Conservation (phyloP, 345 rosid genomes). For the Gossypium rotundifolium region DNA sequence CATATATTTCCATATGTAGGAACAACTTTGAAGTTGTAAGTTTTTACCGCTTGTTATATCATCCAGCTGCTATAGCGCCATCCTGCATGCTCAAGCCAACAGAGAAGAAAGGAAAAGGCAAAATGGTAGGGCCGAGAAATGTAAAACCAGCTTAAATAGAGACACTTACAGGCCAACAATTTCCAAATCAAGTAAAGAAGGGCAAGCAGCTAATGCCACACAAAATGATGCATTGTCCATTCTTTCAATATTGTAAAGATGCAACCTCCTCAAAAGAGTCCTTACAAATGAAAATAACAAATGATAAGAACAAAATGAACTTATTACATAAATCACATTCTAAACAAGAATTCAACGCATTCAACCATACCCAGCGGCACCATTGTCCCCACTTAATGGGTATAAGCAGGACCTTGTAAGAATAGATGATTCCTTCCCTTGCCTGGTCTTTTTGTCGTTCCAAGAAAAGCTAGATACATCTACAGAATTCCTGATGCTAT, state of each 20-base stretch:
- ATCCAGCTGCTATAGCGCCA: neutral
- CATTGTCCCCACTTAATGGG: slow-evolving; percentile 46
- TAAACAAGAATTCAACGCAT: slow-evolving; percentile 5
- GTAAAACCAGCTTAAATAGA: slow-evolving; percentile 10
- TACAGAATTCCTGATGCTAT: slow-evolving; percentile 48
- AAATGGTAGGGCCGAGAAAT: neutral
- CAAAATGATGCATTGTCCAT: slow-evolving; percentile 51
- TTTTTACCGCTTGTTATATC: neutral
- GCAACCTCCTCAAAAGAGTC: slow-evolving; percentile 64
- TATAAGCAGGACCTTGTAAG: slow-evolving; percentile 60
- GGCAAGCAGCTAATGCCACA: slow-evolving; percentile 57
- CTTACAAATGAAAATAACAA: slow-evolving; percentile 29
- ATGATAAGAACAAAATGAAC: slow-evolving; percentile 6
- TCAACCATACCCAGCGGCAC: slow-evolving; percentile 50
- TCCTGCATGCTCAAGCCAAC: slow-evolving; percentile 5
- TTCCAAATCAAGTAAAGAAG: slow-evolving; percentile 71
- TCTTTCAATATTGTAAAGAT: slow-evolving; percentile 65
- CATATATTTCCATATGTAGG: slow-evolving; percentile 2
- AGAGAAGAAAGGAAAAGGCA: neutral
- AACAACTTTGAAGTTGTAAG: neutral
- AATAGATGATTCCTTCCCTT: slow-evolving; percentile 64
- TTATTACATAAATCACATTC: neutral
- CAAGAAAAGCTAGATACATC: slow-evolving; percentile 61
- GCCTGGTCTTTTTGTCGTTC: slow-evolving; percentile 69
- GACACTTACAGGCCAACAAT: slow-evolving; percentile 80